Percentiles rank a stretch among this genome's conserved stretches.
These are phyloP conservation scores for Pythium volutum DNA, from an alignment of 352 stramenopile species.

Conservation along the genomic window DNA sequence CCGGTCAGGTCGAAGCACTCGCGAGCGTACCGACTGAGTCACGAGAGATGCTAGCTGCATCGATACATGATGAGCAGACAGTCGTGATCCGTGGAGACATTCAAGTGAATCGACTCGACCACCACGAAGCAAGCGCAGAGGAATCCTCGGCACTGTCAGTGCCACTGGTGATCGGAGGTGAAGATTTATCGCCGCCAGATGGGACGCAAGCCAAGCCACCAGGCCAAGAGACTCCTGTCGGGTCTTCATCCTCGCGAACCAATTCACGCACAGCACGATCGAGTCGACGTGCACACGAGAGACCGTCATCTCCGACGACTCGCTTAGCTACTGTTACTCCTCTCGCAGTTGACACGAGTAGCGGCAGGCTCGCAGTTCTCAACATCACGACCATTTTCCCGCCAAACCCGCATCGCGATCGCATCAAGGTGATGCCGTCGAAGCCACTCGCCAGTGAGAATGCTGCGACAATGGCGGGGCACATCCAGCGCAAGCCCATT, in stretches of 20 bases:
- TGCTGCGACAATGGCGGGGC: background rate
- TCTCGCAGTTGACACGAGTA: background rate
- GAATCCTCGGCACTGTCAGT: background rate
- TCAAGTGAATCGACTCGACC: background rate
- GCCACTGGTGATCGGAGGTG: background rate
- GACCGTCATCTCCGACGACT: background rate
- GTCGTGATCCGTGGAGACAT: background rate
- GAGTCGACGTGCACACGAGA: background rate
- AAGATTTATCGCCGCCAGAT: background rate
- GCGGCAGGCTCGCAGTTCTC: conserved; percentile 1
- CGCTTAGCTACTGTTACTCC: background rate
- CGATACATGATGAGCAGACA: background rate
- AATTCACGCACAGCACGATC: background rate
- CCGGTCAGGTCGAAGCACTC: background rate
- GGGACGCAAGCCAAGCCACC: background rate
- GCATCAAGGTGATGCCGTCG: background rate
- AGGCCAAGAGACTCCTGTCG: background rate
- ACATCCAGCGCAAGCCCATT: conserved; percentile 6
- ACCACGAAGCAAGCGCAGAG: background rate
- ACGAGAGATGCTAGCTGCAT: background rate
- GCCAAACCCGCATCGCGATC: background rate
- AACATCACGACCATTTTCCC: conserved; percentile 11
- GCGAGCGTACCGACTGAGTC: background rate
- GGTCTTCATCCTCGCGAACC: background rate
- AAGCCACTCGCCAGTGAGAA: background rate